These are phyloP conservation scores for Dovyalis caffra DNA, from an alignment of 345 rosid genomes.

Conservation along the genomic window DNA sequence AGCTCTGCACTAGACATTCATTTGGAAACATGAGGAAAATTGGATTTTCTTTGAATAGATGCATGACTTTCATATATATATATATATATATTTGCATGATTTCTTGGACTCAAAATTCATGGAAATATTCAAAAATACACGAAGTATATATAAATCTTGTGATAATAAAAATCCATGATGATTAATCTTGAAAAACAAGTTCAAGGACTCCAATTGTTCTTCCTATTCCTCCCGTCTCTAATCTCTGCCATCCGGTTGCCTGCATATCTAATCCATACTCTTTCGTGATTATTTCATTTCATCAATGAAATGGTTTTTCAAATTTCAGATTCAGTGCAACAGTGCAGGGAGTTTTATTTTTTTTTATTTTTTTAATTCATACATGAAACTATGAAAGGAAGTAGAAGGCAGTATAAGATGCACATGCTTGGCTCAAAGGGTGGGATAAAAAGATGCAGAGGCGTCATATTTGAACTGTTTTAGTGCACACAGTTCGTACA, in stretches of 20 bases:
- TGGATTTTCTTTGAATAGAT: background rate
- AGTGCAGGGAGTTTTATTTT: background rate
- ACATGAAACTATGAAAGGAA: too few relatives aligned
- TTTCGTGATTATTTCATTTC: background rate
- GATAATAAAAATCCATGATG: background rate
- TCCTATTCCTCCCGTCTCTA: background rate
- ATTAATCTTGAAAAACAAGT: background rate
- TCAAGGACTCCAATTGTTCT: background rate
- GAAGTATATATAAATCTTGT: background rate
- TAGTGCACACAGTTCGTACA: too few relatives aligned
- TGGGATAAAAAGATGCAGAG: background rate
- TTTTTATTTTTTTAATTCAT: too few relatives aligned
- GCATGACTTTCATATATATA: too few relatives aligned
- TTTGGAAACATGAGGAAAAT: background rate
- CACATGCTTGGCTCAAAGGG: background rate
- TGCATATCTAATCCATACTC: too few relatives aligned
- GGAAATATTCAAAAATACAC: background rate
- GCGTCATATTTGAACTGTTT: background rate
- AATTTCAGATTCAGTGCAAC: too few relatives aligned
- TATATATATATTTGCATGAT: too few relatives aligned
- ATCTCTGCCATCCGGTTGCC: background rate
- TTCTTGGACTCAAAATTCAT: background rate
- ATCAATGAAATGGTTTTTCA: background rate
- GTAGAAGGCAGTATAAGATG: too few relatives aligned
- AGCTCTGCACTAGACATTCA: background rate